Evolutionary conservation across 2,329 filamentous ascomycete genomes (phyloP).

Genomic region (Xylariaceae sp.): DNA sequence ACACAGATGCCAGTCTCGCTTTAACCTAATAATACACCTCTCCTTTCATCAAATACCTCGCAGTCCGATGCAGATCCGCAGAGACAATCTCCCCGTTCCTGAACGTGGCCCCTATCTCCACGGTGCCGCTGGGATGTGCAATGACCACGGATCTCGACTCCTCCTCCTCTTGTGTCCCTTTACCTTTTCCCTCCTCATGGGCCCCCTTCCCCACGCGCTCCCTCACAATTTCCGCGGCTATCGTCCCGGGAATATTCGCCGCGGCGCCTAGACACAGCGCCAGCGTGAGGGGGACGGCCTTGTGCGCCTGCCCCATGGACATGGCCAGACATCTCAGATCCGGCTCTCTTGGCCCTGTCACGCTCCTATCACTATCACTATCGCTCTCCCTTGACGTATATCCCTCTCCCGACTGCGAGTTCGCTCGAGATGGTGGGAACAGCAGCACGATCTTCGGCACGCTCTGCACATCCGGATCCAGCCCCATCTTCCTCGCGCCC

Average conservation of each 20-base stretch:
- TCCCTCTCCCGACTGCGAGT: too few relatives aligned
- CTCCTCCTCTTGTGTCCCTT: background rate
- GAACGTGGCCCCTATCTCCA: conserved; percentile 42
- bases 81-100: conserved; percentile 36
- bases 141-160: conserved; percentile 32
- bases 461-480: conserved; percentile 33
- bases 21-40: conserved; percentile 37
- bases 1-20: background rate
- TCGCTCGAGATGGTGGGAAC: conserved; percentile 25
- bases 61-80: conserved; percentile 43
- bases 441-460: conserved; percentile 43
- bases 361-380: too few relatives aligned
- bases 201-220: background rate
- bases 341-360: conserved; percentile 18
- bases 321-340: conserved; percentile 43
- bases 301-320: conserved; percentile 42
- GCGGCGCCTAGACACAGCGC: conserved; percentile 37
- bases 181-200: background rate
- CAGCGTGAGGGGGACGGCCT: conserved; percentile 38
- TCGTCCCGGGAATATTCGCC: conserved; percentile 26
- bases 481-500: conserved; percentile 36
- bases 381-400: too few relatives aligned
- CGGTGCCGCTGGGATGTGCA: conserved; percentile 41
- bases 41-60: conserved; percentile 45
- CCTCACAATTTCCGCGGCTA: conserved; percentile 12